These are phyloP conservation scores for Solanum rostratum DNA, from an alignment of 257 asterid species.

Conservation along the genomic window DNA sequence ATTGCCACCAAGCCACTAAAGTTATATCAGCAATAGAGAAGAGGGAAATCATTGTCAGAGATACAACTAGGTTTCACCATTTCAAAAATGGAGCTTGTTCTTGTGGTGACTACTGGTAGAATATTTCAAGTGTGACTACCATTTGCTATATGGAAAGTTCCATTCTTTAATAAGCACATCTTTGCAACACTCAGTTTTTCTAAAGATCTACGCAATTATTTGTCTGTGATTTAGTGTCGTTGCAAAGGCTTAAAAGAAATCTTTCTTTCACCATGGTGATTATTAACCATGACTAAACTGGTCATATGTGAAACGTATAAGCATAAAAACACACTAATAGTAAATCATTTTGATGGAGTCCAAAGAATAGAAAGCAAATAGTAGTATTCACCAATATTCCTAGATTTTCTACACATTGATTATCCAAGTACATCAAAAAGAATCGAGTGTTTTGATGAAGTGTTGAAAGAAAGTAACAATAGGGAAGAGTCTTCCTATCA, in stretches of 20 bases:
- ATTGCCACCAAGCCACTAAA: conserved; percentile 63
- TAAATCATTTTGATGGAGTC: not conserved
- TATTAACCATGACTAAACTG: not conserved
- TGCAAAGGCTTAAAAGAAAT: not conserved
- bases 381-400: conserved; percentile 23
- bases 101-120: conserved; percentile 72
- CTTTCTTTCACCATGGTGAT: not conserved
- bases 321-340: not conserved
- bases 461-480: conserved; percentile 7
- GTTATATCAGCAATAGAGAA: conserved; percentile 46
- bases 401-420: conserved; percentile 39
- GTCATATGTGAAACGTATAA: not conserved
- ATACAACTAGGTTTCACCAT: conserved; percentile 71
- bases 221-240: not conserved
- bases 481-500: conserved; percentile 9
- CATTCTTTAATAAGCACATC: not conserved
- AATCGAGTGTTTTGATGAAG: conserved; percentile 21
- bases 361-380: conserved; percentile 10
- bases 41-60: conserved; percentile 65
- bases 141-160: not conserved
- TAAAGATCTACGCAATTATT: too few species aligned
- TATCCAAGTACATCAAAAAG: conserved; percentile 31
- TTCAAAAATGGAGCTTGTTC: conserved; percentile 58
- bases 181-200: not conserved
- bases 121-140: not conserved